Percentiles rank a stretch among this genome's conserved stretches.
Evolutionary conservation across 2,329 filamentous ascomycete species (phyloP).

Genomic region (Sclerotiophoma versabilis): DNA sequence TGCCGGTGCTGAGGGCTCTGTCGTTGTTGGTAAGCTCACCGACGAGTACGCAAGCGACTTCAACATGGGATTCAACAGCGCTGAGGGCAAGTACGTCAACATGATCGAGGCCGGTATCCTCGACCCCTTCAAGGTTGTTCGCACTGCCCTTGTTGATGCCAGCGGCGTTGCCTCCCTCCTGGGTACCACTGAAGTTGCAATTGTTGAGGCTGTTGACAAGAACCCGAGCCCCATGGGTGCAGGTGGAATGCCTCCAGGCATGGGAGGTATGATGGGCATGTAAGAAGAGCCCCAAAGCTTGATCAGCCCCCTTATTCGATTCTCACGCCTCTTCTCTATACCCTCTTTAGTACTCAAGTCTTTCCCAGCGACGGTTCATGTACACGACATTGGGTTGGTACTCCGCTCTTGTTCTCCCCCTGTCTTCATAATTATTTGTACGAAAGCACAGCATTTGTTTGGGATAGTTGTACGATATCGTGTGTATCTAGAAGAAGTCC

Average conservation of each 20-base stretch:
- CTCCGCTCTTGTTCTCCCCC: slow-evolving; percentile 46
- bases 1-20: slow-evolving; percentile 92
- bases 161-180: slow-evolving; percentile 96
- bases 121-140: slow-evolving; percentile 98
- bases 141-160: slow-evolving; percentile 92
- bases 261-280: slow-evolving; percentile 68
- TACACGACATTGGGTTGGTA: slow-evolving; percentile 46
- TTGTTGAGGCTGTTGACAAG: slow-evolving; percentile 76
- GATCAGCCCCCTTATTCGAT: slow-evolving; percentile 20
- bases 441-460: slow-evolving; percentile 46
- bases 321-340: slow-evolving; percentile 43
- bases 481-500: slow-evolving; percentile 41
- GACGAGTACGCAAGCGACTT: slow-evolving; percentile 92
- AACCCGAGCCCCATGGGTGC: slow-evolving; percentile 52
- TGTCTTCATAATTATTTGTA: slow-evolving; percentile 35
- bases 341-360: slow-evolving; percentile 41
- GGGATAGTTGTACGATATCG: slow-evolving; percentile 45
- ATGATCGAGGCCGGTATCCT: slow-evolving; percentile 98
- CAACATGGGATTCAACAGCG: slow-evolving; percentile 97
- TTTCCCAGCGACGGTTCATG: slow-evolving; percentile 42
- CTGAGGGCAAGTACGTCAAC: slow-evolving; percentile 97
- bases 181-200: slow-evolving; percentile 96
- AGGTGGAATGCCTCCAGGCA: slow-evolving; percentile 60
- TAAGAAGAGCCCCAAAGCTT: slow-evolving; percentile 50
- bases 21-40: slow-evolving; percentile 96